These are phyloP conservation scores for Fraxinus greggii DNA, from an alignment of 305 asterid genomes.

Conservation along the genomic window DNA sequence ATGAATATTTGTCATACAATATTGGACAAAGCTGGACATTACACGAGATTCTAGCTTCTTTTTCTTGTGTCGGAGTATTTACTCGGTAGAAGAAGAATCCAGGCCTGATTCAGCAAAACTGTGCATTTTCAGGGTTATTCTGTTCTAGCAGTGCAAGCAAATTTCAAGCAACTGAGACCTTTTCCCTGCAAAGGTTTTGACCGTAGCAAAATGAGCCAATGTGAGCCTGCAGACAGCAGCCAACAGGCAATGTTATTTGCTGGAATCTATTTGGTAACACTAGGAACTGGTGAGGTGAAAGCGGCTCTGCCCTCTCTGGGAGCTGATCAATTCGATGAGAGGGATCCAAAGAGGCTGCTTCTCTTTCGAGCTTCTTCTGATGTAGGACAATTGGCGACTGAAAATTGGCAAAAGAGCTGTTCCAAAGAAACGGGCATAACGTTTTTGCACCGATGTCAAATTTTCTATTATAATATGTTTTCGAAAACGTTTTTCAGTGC, in stretches of 20 bases:
- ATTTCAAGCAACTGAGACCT: conserved; percentile 51
- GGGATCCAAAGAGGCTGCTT: conserved; percentile 48
- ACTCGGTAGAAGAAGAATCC: not conserved
- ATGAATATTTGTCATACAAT: not conserved
- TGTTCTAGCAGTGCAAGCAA: conserved; percentile 69
- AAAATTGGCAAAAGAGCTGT: too few relatives aligned
- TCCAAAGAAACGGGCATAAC: too few relatives aligned
- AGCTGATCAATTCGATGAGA: conserved; percentile 71
- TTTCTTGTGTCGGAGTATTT: not conserved
- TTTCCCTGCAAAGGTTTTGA: conserved; percentile 53
- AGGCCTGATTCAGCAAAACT: not conserved
- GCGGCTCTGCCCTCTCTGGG: conserved; percentile 72
- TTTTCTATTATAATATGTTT: too few relatives aligned
- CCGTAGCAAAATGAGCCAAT: conserved; percentile 28
- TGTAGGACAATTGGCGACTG: too few relatives aligned
- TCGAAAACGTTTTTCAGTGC: too few relatives aligned
- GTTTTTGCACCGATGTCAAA: too few relatives aligned
- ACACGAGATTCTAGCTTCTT: not conserved
- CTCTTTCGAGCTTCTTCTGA: conserved; percentile 67
- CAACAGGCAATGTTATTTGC: conserved; percentile 47
- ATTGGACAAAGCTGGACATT: not conserved
- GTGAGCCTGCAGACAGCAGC: conserved; percentile 39
- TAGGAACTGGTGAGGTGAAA: conserved; percentile 58
- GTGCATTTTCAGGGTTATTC: conserved; percentile 49
- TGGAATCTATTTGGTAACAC: conserved; percentile 61